Percentiles rank a stretch among this genome's conserved stretches.
Evolutionary conservation across 805 yeast species (phyloP).

Genomic region (Candida manassasensis): DNA sequence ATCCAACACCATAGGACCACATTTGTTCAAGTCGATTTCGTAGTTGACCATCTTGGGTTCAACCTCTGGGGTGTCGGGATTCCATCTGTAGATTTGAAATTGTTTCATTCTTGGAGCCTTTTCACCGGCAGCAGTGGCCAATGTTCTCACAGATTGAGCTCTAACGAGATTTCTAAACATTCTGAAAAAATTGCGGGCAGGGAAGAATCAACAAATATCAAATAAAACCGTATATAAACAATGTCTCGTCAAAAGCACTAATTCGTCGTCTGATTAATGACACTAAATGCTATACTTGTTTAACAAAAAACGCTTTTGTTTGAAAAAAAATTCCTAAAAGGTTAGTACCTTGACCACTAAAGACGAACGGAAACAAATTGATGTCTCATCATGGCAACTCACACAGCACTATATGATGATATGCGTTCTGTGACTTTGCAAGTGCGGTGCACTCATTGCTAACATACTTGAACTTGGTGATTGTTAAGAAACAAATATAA

Average conservation of each 20-base stretch:
- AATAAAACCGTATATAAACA: no score
- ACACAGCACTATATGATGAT: no score
- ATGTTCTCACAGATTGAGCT: slow-evolving; percentile 19
- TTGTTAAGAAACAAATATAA: not conserved
- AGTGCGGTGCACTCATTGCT: no score
- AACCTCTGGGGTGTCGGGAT: slow-evolving; percentile 90
- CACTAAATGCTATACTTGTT: no score
- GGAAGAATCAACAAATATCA: not conserved
- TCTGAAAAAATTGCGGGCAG: not conserved
- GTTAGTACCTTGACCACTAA: no score
- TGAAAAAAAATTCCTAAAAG: no score
- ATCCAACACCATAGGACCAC: slow-evolving; percentile 98
- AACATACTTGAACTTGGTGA: slow-evolving; percentile 1
- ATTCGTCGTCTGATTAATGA: no score
- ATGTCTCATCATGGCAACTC: no score
- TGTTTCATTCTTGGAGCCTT: slow-evolving; percentile 62
- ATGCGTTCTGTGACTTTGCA: no score
- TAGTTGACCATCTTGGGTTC: slow-evolving; percentile 85
- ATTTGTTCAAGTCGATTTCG: slow-evolving; percentile 78
- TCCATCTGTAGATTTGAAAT: slow-evolving; percentile 96
- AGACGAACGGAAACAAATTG: no score
- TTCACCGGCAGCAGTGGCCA: slow-evolving; percentile 51
- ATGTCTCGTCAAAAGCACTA: no score
- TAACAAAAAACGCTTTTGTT: no score
- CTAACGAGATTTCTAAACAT: slow-evolving; percentile 5